Evolutionary conservation across 1,139 yeast genomes (phyloP).

Genomic region (Protomyces inouyei): DNA sequence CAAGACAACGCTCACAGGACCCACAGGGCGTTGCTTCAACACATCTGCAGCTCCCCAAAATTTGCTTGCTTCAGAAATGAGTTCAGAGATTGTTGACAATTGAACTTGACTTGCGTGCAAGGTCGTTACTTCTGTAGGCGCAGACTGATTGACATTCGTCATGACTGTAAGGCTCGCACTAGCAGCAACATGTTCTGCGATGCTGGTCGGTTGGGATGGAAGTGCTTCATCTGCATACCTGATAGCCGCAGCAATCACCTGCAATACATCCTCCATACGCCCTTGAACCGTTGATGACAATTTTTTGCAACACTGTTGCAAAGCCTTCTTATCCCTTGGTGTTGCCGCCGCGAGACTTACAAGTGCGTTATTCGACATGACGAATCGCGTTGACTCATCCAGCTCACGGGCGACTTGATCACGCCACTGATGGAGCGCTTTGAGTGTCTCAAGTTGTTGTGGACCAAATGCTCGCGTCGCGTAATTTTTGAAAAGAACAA

Average conservation of each 20-base stretch:
- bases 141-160: not conserved
- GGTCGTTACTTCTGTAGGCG: not conserved
- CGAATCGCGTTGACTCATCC: conserved; percentile 79
- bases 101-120: not conserved
- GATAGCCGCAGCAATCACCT: conserved; percentile 25
- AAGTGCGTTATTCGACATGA: conserved; percentile 77
- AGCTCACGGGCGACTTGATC: conserved; percentile 64
- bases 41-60: not conserved
- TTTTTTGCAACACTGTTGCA: conserved; percentile 20
- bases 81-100: not conserved
- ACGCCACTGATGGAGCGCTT: conserved; percentile 73
- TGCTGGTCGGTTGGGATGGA: not conserved
- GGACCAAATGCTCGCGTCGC: conserved; percentile 43
- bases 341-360: conserved; percentile 49
- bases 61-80: not conserved
- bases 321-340: conserved; percentile 24
- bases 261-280: conserved; percentile 9
- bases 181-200: not conserved
- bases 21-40: not conserved
- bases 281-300: conserved; percentile 27
- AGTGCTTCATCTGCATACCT: conserved; percentile 13
- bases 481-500: conserved; percentile 61
- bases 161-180: not conserved
- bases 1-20: not conserved
- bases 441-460: conserved; percentile 54